Conservation (phyloP, 768 basidiomycete species). For the Russula lepida region DNA sequence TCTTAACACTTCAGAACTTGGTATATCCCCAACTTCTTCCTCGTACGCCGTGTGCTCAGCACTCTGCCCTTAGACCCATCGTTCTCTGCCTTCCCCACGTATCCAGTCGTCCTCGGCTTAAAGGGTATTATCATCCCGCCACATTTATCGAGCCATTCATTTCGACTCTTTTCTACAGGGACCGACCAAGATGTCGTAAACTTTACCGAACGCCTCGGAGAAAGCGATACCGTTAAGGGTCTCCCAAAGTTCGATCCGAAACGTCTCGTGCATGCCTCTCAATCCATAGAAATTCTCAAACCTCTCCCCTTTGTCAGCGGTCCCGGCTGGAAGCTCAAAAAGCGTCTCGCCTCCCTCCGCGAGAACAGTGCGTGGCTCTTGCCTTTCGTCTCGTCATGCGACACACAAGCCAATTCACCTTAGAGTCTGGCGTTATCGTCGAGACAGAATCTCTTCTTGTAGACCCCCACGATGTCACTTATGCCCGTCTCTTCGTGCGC, state of each 20-base stretch:
- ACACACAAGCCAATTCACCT: background rate
- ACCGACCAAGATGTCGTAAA: slow-evolving; percentile 57
- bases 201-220: slow-evolving; percentile 46
- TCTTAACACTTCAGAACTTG: slow-evolving; percentile 24
- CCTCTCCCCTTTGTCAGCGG: slow-evolving; percentile 71
- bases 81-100: slow-evolving; percentile 77
- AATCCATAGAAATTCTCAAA: slow-evolving; percentile 72
- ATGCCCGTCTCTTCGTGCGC: slow-evolving; percentile 37
- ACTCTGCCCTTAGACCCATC: slow-evolving; percentile 39
- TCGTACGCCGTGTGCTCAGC: background rate
- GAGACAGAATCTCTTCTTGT: slow-evolving; percentile 57
- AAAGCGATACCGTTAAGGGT: slow-evolving; percentile 41
- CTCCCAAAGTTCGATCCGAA: slow-evolving; percentile 65
- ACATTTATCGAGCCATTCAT: background rate
- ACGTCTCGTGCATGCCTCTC: slow-evolving; percentile 63
- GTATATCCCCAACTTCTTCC: slow-evolving; percentile 4
- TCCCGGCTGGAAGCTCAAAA: slow-evolving; percentile 67
- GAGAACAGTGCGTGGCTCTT: slow-evolving; percentile 63
- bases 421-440: slow-evolving; percentile 70
- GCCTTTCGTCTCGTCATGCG: background rate
- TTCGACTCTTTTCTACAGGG: slow-evolving; percentile 28
- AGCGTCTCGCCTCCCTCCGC: slow-evolving; percentile 55
- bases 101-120: slow-evolving; percentile 68
- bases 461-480: slow-evolving; percentile 45
- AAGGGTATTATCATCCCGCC: slow-evolving; percentile 39